Evolutionary conservation across 208 protist genomes (phyloP), one percentile per base, ranked within the genome.

Genomic region (Trypanosoma cruzi): DNA sequence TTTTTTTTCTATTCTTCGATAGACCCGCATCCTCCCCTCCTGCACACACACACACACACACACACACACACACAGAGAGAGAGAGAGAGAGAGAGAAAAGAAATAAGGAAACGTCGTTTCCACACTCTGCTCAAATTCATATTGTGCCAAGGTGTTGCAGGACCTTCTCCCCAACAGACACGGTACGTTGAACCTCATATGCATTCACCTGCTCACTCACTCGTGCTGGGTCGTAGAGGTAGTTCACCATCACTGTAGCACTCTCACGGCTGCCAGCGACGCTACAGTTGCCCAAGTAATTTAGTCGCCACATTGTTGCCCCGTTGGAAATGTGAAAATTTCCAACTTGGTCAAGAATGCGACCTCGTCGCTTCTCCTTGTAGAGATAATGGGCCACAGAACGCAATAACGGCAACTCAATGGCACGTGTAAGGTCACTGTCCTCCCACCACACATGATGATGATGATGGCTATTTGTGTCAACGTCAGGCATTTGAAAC

Each of bases 291-390:
- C 65, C 88, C 20, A 93, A 73, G 48, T 70, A 93, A 61, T 96
- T 96, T 29, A 96, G 63, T 29, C 85, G 77, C 55, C 81, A 81
- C 48, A 94, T 77, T 13, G 73, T 87, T 32, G 91, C 91, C n/a
- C 91, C 91, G 62, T 96, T 96, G 16, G 79, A 83, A 46, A 96
- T 71, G 73, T 96, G 91, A 63, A 96, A 96, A 69, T 96, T 96
- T 36, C 78, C 91, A 16, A 96, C 91, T 13, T 86, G 82, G 67
- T 96, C 91, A 22, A 85, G 68, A 36, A 91, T 85, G 56, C 81
- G 85, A 29, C 60, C 60, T 29, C 75, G 71, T 52, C 68, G 46
- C 75, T 94, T 93, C 37, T 76, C 81, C 22, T 73, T 64, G 62
- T 68, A 74, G 0, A 96, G 75, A 66, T 96, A 96, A 58, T 84